These are phyloP conservation scores for Penicillium sp. DNA, from an alignment of 2,329 filamentous ascomycete species.

Conservation along the genomic window DNA sequence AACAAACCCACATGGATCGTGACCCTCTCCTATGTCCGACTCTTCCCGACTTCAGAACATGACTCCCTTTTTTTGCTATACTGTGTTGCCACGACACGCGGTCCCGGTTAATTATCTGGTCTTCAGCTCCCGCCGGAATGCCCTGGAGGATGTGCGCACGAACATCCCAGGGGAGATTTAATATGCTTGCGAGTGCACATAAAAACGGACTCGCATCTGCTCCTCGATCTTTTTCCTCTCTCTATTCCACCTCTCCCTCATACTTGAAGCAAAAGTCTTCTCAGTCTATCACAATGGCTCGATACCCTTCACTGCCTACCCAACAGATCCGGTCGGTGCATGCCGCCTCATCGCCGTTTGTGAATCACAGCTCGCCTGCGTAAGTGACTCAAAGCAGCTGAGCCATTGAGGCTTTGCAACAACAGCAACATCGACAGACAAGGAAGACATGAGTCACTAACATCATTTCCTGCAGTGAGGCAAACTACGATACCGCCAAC, in stretches of 20 bases:
- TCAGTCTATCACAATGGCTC: conserved; percentile 35
- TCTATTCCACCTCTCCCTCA: conserved; percentile 20
- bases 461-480: conserved; percentile 30
- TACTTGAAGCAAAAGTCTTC: conserved; percentile 13
- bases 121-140: conserved; percentile 47
- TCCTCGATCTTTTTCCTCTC: conserved; percentile 18
- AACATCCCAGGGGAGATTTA: conserved; percentile 32
- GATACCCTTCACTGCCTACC: conserved; percentile 25
- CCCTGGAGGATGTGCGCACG: conserved; percentile 29
- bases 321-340: conserved; percentile 38
- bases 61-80: conserved; percentile 21
- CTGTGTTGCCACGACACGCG: conserved; percentile 17
- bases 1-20: conserved; percentile 19
- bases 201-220: conserved; percentile 30
- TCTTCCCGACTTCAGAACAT: conserved; percentile 30
- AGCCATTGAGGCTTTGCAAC: neutral
- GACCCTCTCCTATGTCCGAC: conserved; percentile 23
- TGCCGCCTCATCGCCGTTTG: conserved; percentile 29
- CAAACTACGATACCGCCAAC: conserved; percentile 50
- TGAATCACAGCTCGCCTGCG: conserved; percentile 34
- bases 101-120: conserved; percentile 24
- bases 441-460: conserved; percentile 10
- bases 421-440: neutral
- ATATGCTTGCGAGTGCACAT: conserved; percentile 31
- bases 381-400: conserved; percentile 25